Conservation (phyloP, 306 rosid genomes). For the Geum urbanum region DNA sequence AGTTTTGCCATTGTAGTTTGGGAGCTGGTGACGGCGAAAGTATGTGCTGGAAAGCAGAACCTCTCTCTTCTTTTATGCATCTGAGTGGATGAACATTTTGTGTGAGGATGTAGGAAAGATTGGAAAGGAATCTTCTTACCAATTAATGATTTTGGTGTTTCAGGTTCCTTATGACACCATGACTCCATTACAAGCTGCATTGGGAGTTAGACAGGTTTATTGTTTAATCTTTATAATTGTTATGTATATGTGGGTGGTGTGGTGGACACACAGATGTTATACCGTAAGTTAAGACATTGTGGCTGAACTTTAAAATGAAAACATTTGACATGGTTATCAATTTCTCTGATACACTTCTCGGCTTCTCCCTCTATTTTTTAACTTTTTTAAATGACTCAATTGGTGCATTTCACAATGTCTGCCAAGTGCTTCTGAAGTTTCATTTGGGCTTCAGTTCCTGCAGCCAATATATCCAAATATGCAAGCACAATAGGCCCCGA, state of each 20-base stretch:
- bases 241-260: background rate
- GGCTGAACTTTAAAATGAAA: background rate
- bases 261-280: background rate
- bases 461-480: background rate
- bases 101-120: background rate
- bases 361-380: background rate
- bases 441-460: background rate
- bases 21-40: slow-evolving; percentile 98
- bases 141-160: slow-evolving; percentile 27
- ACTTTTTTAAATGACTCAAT: background rate
- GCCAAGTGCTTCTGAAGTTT: background rate
- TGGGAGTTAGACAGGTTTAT: slow-evolving; percentile 97
- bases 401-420: background rate
- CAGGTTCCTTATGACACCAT: slow-evolving; percentile 94
- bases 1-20: slow-evolving; percentile 94
- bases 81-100: background rate
- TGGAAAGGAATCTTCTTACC: background rate
- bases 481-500: background rate
- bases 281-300: background rate
- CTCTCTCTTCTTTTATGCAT: slow-evolving; percentile 18
- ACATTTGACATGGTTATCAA: background rate
- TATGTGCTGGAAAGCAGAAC: slow-evolving; percentile 23
- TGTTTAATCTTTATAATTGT: background rate
- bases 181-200: slow-evolving; percentile 99
- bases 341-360: background rate